These are phyloP conservation scores for Radiomyces spectabilis DNA, from an alignment of 192 early-diverging fungal species.

Conservation along the genomic window DNA sequence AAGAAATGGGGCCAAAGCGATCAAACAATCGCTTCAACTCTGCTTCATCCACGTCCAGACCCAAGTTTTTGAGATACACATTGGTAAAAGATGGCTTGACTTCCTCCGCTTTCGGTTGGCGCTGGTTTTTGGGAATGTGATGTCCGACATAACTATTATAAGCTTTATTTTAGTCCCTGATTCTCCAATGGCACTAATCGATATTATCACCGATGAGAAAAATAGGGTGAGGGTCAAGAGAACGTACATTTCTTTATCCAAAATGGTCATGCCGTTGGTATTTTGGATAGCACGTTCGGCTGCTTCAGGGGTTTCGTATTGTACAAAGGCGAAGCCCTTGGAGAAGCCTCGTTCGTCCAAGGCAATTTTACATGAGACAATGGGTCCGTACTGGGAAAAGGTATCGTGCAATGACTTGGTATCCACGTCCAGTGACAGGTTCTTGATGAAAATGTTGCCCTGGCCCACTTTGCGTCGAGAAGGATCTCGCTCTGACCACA, in stretches of 20 bases:
- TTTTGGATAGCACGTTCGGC: conserved; percentile 78
- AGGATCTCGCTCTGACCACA: conserved; percentile 92
- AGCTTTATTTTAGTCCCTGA: too few relatives aligned
- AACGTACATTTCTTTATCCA: conserved; percentile 72
- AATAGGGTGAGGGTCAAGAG: background rate
- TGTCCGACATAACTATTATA: conserved; percentile 54
- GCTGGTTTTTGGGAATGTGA: conserved; percentile 74
- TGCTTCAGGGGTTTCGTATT: conserved; percentile 78
- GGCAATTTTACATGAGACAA: conserved; percentile 83
- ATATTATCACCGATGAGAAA: background rate
- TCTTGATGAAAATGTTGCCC: conserved; percentile 95
- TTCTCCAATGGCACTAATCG: conserved; percentile 10
- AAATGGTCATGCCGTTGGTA: conserved; percentile 86
- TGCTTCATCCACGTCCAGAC: conserved; percentile 57
- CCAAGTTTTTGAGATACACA: conserved; percentile 87
- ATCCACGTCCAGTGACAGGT: conserved; percentile 80
- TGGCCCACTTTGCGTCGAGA: conserved; percentile 57
- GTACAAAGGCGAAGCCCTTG: conserved; percentile 85
- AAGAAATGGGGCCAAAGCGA: conserved; percentile 67
- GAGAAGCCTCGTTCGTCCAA: conserved; percentile 51
- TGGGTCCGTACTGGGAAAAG: conserved; percentile 80
- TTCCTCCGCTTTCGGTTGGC: conserved; percentile 64
- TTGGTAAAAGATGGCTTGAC: conserved; percentile 75
- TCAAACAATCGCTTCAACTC: conserved; percentile 60
- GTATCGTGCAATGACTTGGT: conserved; percentile 91